Conservation (phyloP, 2,329 filamentous ascomycete species). For the Fusarium dlaminii region DNA sequence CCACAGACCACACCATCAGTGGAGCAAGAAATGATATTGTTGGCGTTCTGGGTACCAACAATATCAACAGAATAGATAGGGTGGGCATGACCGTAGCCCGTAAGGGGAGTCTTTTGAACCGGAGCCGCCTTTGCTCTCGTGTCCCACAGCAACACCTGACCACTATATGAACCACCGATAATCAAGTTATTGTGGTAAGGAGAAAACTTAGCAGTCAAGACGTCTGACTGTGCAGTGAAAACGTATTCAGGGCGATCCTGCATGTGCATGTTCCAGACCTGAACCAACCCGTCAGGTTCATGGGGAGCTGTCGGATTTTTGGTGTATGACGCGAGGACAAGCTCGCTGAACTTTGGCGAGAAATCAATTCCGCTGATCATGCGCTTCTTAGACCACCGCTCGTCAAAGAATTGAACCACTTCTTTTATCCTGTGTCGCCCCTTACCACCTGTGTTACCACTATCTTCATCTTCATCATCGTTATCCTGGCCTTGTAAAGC, state of each 20-base stretch:
- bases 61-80: conserved; percentile 96
- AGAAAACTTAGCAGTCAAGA: conserved; percentile 96
- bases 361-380: conserved; percentile 97
- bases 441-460: conserved; percentile 74
- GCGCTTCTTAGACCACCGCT: conserved; percentile 95
- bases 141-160: conserved; percentile 97
- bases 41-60: conserved; percentile 97
- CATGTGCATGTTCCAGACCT: conserved; percentile 97
- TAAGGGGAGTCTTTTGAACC: conserved; percentile 95
- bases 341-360: conserved; percentile 92
- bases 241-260: conserved; percentile 95
- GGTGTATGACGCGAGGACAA: conserved; percentile 93
- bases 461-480: conserved; percentile 84
- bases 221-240: conserved; percentile 95
- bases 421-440: conserved; percentile 83
- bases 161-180: conserved; percentile 94
- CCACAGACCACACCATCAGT: conserved; percentile 97
- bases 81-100: conserved; percentile 93
- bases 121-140: conserved; percentile 89
- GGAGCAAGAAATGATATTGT: conserved; percentile 97
- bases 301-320: conserved; percentile 96
- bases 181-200: conserved; percentile 97
- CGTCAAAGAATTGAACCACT: conserved; percentile 91
- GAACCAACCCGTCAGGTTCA: conserved; percentile 90
- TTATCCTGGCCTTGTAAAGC: conserved; percentile 79